phyloP scores from a whole-genome alignment of 495 filamentous ascomycete genomes.

The Pseudomonodictys pantanalensis region DNA sequence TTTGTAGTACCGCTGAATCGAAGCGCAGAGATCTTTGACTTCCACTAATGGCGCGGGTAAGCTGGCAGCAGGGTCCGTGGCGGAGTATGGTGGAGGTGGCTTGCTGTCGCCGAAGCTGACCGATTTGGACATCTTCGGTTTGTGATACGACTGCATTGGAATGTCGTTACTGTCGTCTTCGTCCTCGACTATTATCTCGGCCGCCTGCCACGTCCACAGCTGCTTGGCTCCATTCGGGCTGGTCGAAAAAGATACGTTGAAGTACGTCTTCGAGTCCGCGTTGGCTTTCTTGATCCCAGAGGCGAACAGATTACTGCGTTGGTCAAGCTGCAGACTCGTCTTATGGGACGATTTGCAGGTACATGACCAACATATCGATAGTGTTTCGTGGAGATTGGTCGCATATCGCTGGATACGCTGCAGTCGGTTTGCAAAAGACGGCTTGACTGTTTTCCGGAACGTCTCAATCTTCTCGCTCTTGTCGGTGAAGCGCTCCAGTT shows the following conservation, averaged over 20 bases:
- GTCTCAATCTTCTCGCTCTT: slow-evolving; percentile 33
- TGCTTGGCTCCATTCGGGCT: background rate
- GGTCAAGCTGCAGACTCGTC: slow-evolving; percentile 31
- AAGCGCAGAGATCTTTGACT: slow-evolving; percentile 30
- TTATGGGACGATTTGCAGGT: slow-evolving; percentile 27
- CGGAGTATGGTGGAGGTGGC: slow-evolving; percentile 30
- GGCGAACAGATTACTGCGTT: slow-evolving; percentile 12
- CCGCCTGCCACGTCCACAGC: slow-evolving; percentile 32
- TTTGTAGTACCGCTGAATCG: slow-evolving; percentile 27
- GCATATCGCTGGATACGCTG: slow-evolving; percentile 29
- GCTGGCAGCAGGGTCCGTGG: slow-evolving; percentile 1
- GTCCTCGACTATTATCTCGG: slow-evolving; percentile 29
- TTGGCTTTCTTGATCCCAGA: slow-evolving; percentile 13
- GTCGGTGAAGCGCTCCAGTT: slow-evolving; percentile 32
- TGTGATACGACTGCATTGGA: background rate
- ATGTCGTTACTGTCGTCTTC: slow-evolving; percentile 2
- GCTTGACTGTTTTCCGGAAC: slow-evolving; percentile 21
- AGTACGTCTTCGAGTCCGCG: slow-evolving; percentile 2
- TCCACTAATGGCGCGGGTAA: slow-evolving; percentile 9
- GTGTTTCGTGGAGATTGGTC: slow-evolving; percentile 19
- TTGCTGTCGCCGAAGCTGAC: slow-evolving; percentile 30
- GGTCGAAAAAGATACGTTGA: slow-evolving; percentile 31
- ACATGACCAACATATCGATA: slow-evolving; percentile 30
- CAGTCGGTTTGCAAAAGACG: slow-evolving; percentile 24
- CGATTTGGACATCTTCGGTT: slow-evolving; percentile 15